Evolutionary conservation across 495 filamentous ascomycete genomes (phyloP).

Genomic region (Aspergillus ostianus): DNA sequence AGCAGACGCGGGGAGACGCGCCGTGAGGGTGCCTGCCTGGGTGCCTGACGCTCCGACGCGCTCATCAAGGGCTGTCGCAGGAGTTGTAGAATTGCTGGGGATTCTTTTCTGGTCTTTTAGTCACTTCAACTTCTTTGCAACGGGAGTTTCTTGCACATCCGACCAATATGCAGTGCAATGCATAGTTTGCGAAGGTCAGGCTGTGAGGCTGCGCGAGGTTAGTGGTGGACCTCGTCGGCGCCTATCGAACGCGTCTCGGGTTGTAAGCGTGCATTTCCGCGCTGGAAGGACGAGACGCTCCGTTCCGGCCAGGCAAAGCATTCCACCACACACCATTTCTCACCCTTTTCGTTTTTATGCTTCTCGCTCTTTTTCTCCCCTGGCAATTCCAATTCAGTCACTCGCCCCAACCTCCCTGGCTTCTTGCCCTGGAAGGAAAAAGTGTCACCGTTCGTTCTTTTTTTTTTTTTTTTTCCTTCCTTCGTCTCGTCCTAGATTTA

Average conservation of each 20-base stretch:
- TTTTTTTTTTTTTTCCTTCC: conserved; percentile 15
- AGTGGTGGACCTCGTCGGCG: conserved; percentile 42
- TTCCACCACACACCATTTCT: conserved; percentile 40
- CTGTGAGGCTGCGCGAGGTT: conserved; percentile 21
- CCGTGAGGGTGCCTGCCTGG: conserved; percentile 1
- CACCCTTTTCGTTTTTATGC: conserved; percentile 35
- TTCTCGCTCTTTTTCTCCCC: conserved; percentile 27
- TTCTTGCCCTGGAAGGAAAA: conserved; percentile 17
- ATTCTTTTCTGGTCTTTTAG: not conserved
- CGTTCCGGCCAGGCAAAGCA: conserved; percentile 37
- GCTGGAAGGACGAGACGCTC: conserved; percentile 40
- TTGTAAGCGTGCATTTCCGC: conserved; percentile 50
- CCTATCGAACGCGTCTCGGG: conserved; percentile 51
- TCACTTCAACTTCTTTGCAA: not conserved
- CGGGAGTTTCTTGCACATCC: not conserved
- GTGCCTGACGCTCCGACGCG: conserved; percentile 1
- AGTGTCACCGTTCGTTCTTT: conserved; percentile 22
- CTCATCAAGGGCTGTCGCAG: not conserved
- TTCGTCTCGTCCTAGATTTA: conserved; percentile 16
- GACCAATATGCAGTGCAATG: conserved; percentile 12
- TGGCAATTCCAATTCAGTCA: conserved; percentile 16
- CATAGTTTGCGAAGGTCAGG: conserved; percentile 19
- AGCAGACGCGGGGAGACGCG: conserved; percentile 22
- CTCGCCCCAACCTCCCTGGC: conserved; percentile 21
- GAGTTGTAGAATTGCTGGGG: not conserved